Evolutionary conservation across 768 basidiomycete species (phyloP).

Genomic region (Pseudohyphozyma bogoriensis): DNA sequence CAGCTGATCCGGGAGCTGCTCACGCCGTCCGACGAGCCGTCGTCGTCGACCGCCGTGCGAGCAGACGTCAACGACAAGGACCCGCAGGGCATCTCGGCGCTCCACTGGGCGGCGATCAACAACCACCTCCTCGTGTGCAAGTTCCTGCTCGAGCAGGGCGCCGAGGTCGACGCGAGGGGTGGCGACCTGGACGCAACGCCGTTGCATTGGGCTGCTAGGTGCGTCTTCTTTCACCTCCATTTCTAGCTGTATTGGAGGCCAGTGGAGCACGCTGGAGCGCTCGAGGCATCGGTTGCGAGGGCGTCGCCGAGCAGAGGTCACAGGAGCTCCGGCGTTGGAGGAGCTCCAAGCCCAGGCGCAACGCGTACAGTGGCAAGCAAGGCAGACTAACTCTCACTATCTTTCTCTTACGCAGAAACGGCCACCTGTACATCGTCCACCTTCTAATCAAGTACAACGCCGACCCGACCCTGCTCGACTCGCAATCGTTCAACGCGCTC

Average conservation of each 20-base stretch:
- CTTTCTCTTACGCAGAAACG: conserved; percentile 49
- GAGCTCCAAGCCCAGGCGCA: background rate
- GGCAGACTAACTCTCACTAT: background rate
- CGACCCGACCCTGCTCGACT: conserved; percentile 81
- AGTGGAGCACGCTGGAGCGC: background rate
- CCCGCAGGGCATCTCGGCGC: conserved; percentile 80
- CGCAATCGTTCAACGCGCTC: conserved; percentile 90
- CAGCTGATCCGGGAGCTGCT: conserved; percentile 54
- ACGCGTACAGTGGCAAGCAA: background rate
- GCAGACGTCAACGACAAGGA: conserved; percentile 48
- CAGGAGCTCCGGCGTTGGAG: background rate
- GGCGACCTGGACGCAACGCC: conserved; percentile 91
- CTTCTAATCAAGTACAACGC: conserved; percentile 79
- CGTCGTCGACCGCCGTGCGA: conserved; percentile 30
- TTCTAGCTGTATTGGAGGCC: too few relatives aligned
- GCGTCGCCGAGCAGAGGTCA: too few relatives aligned
- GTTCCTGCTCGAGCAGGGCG: conserved; percentile 79
- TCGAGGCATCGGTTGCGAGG: too few relatives aligned
- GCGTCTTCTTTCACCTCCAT: conserved; percentile 5
- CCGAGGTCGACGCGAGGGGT: conserved; percentile 85
- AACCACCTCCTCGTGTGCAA: conserved; percentile 82
- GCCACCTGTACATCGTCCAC: conserved; percentile 90
- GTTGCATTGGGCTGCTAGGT: conserved; percentile 89
- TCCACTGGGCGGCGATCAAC: conserved; percentile 98
- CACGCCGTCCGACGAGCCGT: conserved; percentile 57